Evolutionary conservation across 495 filamentous ascomycete genomes (phyloP).

Genomic region (Pyrenopolyporus hunteri): DNA sequence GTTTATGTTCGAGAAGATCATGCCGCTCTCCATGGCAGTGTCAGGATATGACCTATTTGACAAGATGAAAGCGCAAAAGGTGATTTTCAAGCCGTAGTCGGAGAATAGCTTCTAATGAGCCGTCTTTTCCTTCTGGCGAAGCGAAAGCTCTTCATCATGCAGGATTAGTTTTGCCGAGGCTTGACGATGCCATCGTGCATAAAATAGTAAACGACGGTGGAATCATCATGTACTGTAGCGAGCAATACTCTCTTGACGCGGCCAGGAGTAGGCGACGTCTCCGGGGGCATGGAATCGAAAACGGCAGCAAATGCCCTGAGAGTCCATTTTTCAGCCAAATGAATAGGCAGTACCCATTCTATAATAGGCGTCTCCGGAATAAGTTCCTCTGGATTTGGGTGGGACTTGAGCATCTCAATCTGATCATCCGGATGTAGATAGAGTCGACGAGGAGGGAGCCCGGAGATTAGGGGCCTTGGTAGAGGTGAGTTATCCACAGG

Average conservation of each 20-base stretch:
- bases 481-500: constrained; percentile 46
- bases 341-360: constrained; percentile 88
- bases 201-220: constrained; percentile 93
- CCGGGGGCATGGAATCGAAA: constrained; percentile 73
- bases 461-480: constrained; percentile 74
- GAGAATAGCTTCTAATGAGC: background rate
- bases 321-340: constrained; percentile 83
- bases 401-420: constrained; percentile 71
- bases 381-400: constrained; percentile 45
- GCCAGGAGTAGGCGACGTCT: constrained; percentile 51
- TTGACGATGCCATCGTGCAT: constrained; percentile 96
- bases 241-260: constrained; percentile 76
- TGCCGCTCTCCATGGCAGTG: constrained; percentile 82
- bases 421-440: constrained; percentile 96
- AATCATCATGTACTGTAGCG: constrained; percentile 85
- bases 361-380: constrained; percentile 61
- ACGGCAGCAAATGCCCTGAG: constrained; percentile 74
- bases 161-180: constrained; percentile 82
- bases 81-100: constrained; percentile 58
- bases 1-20: constrained; percentile 94
- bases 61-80: constrained; percentile 91
- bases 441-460: constrained; percentile 82
- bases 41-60: constrained; percentile 94
- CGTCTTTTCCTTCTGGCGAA: background rate
- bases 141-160: background rate